phyloP scores from a whole-genome alignment of 2,329 filamentous ascomycete species.

The Tolypocladium nubicola region DNA sequence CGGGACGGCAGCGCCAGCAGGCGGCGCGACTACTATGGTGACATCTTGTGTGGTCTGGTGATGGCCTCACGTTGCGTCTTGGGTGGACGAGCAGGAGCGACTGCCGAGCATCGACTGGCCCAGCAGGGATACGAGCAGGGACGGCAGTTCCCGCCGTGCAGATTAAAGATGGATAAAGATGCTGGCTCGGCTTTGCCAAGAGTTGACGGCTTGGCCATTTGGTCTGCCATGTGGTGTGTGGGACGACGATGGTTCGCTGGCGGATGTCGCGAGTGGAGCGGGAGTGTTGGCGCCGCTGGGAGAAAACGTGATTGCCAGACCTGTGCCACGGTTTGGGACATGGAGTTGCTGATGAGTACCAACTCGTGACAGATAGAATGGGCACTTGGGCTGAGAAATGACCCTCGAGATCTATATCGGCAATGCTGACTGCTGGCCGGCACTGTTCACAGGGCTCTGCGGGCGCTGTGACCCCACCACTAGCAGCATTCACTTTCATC shows the following conservation, averaged over 20 bases:
- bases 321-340: no score
- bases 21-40: neutral
- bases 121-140: neutral
- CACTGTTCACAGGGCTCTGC: neutral
- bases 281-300: neutral
- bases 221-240: conserved; percentile 8
- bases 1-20: neutral
- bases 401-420: neutral
- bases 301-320: neutral
- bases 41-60: neutral
- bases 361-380: neutral
- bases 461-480: neutral
- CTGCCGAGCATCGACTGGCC: neutral
- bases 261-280: neutral
- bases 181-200: conserved; percentile 2
- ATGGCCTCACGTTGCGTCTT: neutral
- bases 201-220: neutral
- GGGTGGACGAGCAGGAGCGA: neutral
- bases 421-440: neutral
- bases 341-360: neutral
- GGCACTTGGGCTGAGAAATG: neutral
- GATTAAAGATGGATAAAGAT: neutral
- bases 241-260: conserved; percentile 8
- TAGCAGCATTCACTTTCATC: neutral
- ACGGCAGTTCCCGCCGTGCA: neutral